A percentile compares a stretch with the other conserved stretches of the same genome.
These are phyloP conservation scores for Trichosanthes truncata DNA, from an alignment of 306 rosid species.

Conservation along the genomic window DNA sequence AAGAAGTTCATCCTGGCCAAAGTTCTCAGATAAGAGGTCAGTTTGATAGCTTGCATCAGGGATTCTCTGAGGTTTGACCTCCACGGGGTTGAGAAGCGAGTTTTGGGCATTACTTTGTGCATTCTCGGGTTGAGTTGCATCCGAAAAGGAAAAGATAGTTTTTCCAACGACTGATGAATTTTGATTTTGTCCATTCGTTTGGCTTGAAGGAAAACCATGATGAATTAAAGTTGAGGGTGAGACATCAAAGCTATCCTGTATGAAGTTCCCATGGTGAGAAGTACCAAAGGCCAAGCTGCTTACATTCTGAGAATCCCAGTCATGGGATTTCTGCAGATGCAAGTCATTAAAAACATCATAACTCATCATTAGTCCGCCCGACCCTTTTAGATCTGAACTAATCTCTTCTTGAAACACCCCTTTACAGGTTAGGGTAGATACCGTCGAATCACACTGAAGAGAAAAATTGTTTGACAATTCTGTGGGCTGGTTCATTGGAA, in stretches of 20 bases:
- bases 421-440: conserved; percentile 17
- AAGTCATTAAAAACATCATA: conserved; percentile 74
- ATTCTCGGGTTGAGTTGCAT: conserved; percentile 30
- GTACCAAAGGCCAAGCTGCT: conserved; percentile 48
- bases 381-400: conserved; percentile 42
- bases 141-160: conserved; percentile 37
- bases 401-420: conserved; percentile 57
- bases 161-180: conserved; percentile 31
- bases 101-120: conserved; percentile 43
- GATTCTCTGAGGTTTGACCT: conserved; percentile 59
- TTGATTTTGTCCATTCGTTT: conserved; percentile 24
- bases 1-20: conserved; percentile 86
- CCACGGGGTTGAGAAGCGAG: conserved; percentile 13
- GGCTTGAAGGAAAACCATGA: conserved; percentile 59
- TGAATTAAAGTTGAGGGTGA: conserved; percentile 53
- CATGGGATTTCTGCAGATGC: conserved; percentile 57
- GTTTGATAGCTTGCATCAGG: conserved; percentile 47
- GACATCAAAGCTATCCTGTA: conserved; percentile 46
- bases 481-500: conserved; percentile 56
- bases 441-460: conserved; percentile 46
- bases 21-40: conserved; percentile 55
- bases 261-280: conserved; percentile 49
- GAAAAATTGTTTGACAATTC: conserved; percentile 58
- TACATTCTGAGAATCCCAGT: conserved; percentile 63
- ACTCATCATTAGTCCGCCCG: conserved; percentile 39